These are phyloP conservation scores for Linaria vulgaris DNA, from an alignment of 257 asterid genomes.

Conservation along the genomic window DNA sequence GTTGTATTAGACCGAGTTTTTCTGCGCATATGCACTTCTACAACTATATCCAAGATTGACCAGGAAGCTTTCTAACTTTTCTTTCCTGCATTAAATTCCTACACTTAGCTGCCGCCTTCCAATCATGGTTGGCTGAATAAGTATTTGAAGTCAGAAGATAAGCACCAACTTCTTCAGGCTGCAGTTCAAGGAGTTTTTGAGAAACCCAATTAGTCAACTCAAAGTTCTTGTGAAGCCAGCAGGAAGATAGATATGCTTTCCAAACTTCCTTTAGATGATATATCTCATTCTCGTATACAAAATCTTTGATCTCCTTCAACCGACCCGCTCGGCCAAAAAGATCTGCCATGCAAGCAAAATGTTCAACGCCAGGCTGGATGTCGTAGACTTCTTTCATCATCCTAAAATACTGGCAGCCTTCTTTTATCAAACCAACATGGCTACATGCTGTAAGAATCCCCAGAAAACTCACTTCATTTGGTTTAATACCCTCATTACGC, in stretches of 20 bases:
- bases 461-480: slow-evolving; percentile 62
- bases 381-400: slow-evolving; percentile 55
- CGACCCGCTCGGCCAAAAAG: slow-evolving; percentile 67
- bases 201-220: slow-evolving; percentile 63
- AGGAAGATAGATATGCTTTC: slow-evolving; percentile 57
- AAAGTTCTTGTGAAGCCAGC: slow-evolving; percentile 62
- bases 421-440: slow-evolving; percentile 71
- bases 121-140: slow-evolving; percentile 45
- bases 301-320: slow-evolving; percentile 53
- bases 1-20: too few species aligned
- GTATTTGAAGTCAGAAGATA: slow-evolving; percentile 57
- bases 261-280: slow-evolving; percentile 50
- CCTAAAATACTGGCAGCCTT: slow-evolving; percentile 65
- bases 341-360: slow-evolving; percentile 72
- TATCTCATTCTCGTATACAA: slow-evolving; percentile 47
- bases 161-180: slow-evolving; percentile 42
- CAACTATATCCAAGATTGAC: slow-evolving; percentile 63
- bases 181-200: slow-evolving; percentile 49
- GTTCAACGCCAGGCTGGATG: slow-evolving; percentile 49
- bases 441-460: slow-evolving; percentile 69
- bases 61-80: slow-evolving; percentile 49
- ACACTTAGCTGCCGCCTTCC: slow-evolving; percentile 60
- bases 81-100: slow-evolving; percentile 56
- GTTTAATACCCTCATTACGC: slow-evolving; percentile 48
- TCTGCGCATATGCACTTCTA: background rate